Evolutionary conservation across 2,329 filamentous ascomycete genomes (phyloP).

Genomic region (Parastagonospora avenae): DNA sequence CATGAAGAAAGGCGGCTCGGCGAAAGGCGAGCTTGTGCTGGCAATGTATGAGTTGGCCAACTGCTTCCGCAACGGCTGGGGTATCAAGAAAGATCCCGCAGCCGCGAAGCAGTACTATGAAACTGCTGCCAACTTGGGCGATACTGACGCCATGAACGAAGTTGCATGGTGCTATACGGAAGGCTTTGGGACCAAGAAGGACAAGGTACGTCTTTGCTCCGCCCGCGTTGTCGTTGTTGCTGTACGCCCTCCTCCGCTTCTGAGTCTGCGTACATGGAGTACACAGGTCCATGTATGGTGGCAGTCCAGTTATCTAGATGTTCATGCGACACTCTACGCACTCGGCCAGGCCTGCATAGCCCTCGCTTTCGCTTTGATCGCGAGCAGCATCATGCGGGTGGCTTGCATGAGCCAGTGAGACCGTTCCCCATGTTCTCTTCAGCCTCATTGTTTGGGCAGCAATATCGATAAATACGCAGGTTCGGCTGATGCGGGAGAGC

Average conservation of each 20-base stretch:
- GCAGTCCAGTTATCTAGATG: slow-evolving; percentile 7
- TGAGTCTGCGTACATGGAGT: slow-evolving; percentile 9
- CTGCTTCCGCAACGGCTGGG: slow-evolving; percentile 94
- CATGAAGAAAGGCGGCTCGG: slow-evolving; percentile 88
- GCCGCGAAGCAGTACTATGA: slow-evolving; percentile 94
- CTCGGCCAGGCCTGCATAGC: background rate
- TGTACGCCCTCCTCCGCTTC: slow-evolving; percentile 5
- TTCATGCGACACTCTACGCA: slow-evolving; percentile 31
- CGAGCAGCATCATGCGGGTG: slow-evolving; percentile 31
- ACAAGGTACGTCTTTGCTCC: slow-evolving; percentile 77
- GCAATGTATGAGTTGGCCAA: slow-evolving; percentile 95
- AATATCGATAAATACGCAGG: slow-evolving; percentile 13
- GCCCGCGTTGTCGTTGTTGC: background rate
- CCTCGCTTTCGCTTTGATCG: slow-evolving; percentile 12
- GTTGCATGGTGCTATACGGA: slow-evolving; percentile 94
- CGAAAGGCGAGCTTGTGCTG: slow-evolving; percentile 93
- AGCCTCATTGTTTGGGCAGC: slow-evolving; percentile 51
- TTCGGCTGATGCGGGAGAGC: slow-evolving; percentile 28
- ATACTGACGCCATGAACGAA: slow-evolving; percentile 98
- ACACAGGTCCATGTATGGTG: slow-evolving; percentile 31
- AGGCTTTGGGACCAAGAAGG: slow-evolving; percentile 96
- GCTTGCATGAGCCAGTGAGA: slow-evolving; percentile 29
- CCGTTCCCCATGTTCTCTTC: slow-evolving; percentile 5
- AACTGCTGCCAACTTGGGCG: slow-evolving; percentile 93
- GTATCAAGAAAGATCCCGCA: slow-evolving; percentile 80